Conservation (phyloP, 2,329 filamentous ascomycete genomes). For the Chaetomiaceae sp. region DNA sequence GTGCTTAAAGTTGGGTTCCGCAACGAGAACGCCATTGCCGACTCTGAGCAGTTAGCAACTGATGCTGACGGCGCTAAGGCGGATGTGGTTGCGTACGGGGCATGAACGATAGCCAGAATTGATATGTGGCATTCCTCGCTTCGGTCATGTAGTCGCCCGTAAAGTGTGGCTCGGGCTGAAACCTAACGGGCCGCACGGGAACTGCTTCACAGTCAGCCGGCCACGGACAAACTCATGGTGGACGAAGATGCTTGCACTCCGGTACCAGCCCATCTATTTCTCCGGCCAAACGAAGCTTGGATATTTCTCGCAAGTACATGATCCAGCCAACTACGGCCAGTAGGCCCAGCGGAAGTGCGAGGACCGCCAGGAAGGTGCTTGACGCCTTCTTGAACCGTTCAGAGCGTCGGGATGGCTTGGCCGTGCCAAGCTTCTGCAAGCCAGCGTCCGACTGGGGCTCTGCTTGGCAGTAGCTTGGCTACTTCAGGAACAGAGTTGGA, state of each 20-base stretch:
- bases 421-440: neutral
- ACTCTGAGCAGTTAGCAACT: neutral
- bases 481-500: neutral
- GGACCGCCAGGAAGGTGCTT: neutral
- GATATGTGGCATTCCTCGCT: constrained; percentile 6
- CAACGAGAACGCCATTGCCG: constrained; percentile 5
- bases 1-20: neutral
- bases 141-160: constrained; percentile 10
- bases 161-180: neutral
- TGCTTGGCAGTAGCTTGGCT: neutral
- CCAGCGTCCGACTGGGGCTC: neutral
- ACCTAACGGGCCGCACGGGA: neutral
- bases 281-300: neutral
- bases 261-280: constrained; percentile 13
- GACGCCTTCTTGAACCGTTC: neutral
- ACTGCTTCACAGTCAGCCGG: neutral
- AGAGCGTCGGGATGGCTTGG: neutral
- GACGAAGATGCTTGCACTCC: constrained; percentile 1
- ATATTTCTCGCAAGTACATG: neutral
- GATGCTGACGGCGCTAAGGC: neutral
- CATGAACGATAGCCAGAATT: constrained; percentile 4
- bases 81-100: neutral
- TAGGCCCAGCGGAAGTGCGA: neutral
- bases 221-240: neutral
- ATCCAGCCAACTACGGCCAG: constrained; percentile 1